Percentiles rank a stretch among this genome's conserved stretches.
Conservation (phyloP, 2,329 filamentous ascomycete species). For the Nothomitra cinnamomea region DNA sequence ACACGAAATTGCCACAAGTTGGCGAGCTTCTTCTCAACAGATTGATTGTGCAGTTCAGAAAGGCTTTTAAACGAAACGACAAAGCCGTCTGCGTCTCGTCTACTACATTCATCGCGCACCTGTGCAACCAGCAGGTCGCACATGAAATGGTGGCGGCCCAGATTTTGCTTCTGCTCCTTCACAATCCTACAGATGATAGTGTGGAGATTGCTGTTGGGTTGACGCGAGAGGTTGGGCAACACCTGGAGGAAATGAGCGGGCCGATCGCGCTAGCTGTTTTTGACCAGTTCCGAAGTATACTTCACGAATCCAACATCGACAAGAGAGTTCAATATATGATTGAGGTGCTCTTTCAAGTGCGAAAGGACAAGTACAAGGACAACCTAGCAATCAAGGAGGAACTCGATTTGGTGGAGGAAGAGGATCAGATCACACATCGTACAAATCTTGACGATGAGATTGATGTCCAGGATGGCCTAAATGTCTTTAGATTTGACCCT, state of each 20-base stretch:
- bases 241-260: slow-evolving; percentile 87
- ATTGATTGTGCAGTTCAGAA: slow-evolving; percentile 80
- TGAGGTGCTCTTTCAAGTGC: slow-evolving; percentile 88
- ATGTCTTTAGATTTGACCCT: slow-evolving; percentile 87
- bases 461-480: slow-evolving; percentile 71
- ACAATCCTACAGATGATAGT: slow-evolving; percentile 93
- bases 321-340: slow-evolving; percentile 99
- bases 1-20: slow-evolving; percentile 89
- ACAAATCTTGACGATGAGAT: slow-evolving; percentile 69
- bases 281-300: slow-evolving; percentile 85
- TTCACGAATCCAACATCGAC: slow-evolving; percentile 94
- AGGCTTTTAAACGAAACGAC: slow-evolving; percentile 91
- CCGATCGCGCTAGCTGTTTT: slow-evolving; percentile 81
- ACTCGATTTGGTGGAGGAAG: slow-evolving; percentile 87
- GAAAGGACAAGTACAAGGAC: slow-evolving; percentile 94
- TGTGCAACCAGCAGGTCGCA: slow-evolving; percentile 91
- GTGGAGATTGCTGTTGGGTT: slow-evolving; percentile 94
- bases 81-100: slow-evolving; percentile 88
- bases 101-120: slow-evolving; percentile 85
- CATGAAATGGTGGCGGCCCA: slow-evolving; percentile 89
- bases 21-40: slow-evolving; percentile 79
- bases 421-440: slow-evolving; percentile 91
- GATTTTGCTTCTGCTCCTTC: slow-evolving; percentile 75
- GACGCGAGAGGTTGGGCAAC: slow-evolving; percentile 82
- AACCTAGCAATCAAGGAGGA: slow-evolving; percentile 83